phyloP scores from a whole-genome alignment of 306 rosid species.

The Cucurbita moschata region DNA sequence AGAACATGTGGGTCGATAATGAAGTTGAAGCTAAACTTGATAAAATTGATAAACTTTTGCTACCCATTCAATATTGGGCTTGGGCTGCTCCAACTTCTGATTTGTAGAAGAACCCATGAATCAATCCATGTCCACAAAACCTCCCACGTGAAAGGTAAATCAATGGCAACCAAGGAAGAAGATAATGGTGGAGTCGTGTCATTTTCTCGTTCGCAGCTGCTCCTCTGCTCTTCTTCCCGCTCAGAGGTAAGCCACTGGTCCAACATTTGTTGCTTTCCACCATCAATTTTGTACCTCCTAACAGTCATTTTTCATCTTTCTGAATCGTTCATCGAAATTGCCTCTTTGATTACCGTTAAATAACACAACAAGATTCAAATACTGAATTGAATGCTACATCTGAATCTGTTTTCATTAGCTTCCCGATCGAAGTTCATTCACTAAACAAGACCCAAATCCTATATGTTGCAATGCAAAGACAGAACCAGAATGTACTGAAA shows the following conservation, averaged over 20 bases:
- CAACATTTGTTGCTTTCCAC: neutral
- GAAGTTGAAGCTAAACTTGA: neutral
- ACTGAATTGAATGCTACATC: neutral
- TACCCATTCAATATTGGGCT: neutral
- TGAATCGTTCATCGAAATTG: neutral
- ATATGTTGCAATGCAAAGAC: conserved; percentile 19
- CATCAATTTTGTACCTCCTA: neutral
- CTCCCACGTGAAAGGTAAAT: neutral
- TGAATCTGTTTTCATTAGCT: neutral
- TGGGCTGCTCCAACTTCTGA: neutral
- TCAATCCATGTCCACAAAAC: neutral
- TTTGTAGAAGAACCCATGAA: neutral
- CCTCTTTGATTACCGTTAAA: neutral
- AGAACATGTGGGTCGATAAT: neutral
- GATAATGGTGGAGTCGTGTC: conserved; percentile 5
- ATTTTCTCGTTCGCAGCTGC: conserved; percentile 8
- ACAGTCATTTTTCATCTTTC: neutral
- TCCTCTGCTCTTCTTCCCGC: conserved; percentile 1
- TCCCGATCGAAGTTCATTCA: neutral
- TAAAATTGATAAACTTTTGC: neutral
- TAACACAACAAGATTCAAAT: neutral
- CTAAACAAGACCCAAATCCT: neutral
- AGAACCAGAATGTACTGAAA: conserved; percentile 14
- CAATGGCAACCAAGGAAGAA: neutral
- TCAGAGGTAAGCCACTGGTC: conserved; percentile 1